Evolutionary conservation across 2,329 filamentous ascomycete species (phyloP), one percentile per base, ranked within the genome.

Genomic region (Cladosporium oxysporum): DNA sequence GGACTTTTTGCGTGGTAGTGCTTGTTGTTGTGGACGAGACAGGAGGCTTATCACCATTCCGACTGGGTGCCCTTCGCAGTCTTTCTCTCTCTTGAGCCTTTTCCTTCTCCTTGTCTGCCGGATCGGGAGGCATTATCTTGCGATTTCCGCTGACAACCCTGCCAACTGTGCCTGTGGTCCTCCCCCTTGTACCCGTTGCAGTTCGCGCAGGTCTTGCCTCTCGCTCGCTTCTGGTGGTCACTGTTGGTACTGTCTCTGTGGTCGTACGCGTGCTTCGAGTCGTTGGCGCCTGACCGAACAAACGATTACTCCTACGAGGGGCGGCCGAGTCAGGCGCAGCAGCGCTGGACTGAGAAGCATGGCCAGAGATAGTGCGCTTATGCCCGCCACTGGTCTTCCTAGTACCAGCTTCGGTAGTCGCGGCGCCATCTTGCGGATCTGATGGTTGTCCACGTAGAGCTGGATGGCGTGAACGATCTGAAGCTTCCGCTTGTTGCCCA

Each of bases 281-380:
- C 0, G 90, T 88, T 61, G 91, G 86, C 67, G 90, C 89, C 67
- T 88, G 86, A 68, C 87, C 88, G 72, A 91, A 77, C 29, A 83
- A 67, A 37, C 82, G 74, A 50, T 79, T 79, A 66, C 82, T 83
- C 66, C 82, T 77, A 52, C 82, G 73, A 33, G 79, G 79, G 26
- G 79, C 77, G n/a, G 80, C 77, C n/a, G 76, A 76, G 64, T 81
- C 79, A n/a, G 70, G 63, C 3, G 65, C 66, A 14, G 71, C 68
- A n/a, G 75, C 67, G 59, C 71, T 69, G 35, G 75, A 68, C 50
- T 78, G 77, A n/a, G 78, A 74, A 6, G 83, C 81, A 71, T 96
- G 92, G 4, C 94, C 94, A 49, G 94, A 97, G n/a, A 96, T 87
- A 1, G 93, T 97, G 71, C 94, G 88, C 80, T 97, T 98, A 76